Conservation (phyloP, 805 yeast genomes). For the Metschnikowia continentalis region DNA sequence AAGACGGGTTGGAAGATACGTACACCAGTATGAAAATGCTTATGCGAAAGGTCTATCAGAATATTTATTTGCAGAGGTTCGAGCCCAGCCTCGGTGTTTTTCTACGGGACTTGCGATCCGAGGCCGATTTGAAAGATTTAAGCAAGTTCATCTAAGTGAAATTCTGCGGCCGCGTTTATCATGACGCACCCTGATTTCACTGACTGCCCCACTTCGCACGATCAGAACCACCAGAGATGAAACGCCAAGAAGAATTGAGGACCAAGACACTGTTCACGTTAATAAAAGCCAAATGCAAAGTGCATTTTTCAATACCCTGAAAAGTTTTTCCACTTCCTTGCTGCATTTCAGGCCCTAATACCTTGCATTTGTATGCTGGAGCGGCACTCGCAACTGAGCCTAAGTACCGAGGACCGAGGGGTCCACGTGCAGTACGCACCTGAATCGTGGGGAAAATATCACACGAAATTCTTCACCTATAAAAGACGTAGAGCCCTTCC, state of each 20-base stretch:
- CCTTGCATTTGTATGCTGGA: background rate
- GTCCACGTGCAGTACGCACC: conserved; percentile 3
- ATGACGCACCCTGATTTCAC: background rate
- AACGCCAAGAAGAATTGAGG: background rate
- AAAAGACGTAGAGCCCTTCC: background rate
- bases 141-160: conserved; percentile 29
- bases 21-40: conserved; percentile 33
- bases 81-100: conserved; percentile 40
- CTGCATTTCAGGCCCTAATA: background rate
- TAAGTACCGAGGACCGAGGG: conserved; percentile 3
- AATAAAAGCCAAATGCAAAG: background rate
- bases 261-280: background rate
- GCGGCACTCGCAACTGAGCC: background rate
- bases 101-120: conserved; percentile 50
- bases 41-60: conserved; percentile 36
- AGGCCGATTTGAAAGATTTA: conserved; percentile 47
- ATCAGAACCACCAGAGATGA: background rate
- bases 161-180: background rate
- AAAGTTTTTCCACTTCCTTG: background rate
- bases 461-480: conserved; percentile 1
- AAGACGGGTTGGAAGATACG: conserved; percentile 29
- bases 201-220: conserved; percentile 1
- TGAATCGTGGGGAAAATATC: conserved; percentile 3
- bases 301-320: background rate
- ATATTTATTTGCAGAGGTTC: conserved; percentile 40